Base-by-base conservation (phyloP, 495 filamentous ascomycete species). In the Xylaria flabelliformis region DNA sequence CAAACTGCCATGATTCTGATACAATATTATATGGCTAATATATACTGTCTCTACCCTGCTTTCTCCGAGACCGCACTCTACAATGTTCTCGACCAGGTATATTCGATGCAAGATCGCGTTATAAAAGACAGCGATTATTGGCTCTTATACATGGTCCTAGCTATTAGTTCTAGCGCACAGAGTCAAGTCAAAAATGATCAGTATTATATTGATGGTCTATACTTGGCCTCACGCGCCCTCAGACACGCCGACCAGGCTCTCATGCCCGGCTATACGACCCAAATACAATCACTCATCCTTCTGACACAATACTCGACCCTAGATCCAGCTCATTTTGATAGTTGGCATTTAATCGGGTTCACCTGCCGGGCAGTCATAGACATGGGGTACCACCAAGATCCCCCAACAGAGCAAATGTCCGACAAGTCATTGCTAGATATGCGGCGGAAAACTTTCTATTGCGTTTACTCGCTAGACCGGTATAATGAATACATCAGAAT, bases 321-420 rank as follows among this genome's bases (percentile, higher is more conserved):
- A 41, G 94, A 97, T 76, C 94, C 95, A 17, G 86, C 88, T 48
- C 94, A 94, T 77, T 97, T 97, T 77, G 93, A 96, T 69, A 92
- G 90, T 75, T 97, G 95, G 94, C 93, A 94, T 70, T 79, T 97
- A 64, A 91, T 97, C 65, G 95, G 94, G 34, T 92, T 95, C 77
- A 93, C 94, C 19, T 92, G 91, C 51, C 88, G 95, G 64, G 92
- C 91, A 26, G 90, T 93, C 76, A 86, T 97, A 42, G 95, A 98
- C 82, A 82, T 97, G 26, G 95, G 95, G 3, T 86, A 95, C 56
- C 95, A 97, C 78, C 94, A 97, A 79, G 94, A 97, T 68, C 92
- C 93, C 0, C 88, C 91, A n/a, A 83, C 88, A 53, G 89, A 90
- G 68, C 83, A 89, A 19, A 73, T 88, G 17, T 84, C 87, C 39